These are phyloP conservation scores for Dovyalis caffra DNA, from an alignment of 345 rosid species.

Conservation along the genomic window DNA sequence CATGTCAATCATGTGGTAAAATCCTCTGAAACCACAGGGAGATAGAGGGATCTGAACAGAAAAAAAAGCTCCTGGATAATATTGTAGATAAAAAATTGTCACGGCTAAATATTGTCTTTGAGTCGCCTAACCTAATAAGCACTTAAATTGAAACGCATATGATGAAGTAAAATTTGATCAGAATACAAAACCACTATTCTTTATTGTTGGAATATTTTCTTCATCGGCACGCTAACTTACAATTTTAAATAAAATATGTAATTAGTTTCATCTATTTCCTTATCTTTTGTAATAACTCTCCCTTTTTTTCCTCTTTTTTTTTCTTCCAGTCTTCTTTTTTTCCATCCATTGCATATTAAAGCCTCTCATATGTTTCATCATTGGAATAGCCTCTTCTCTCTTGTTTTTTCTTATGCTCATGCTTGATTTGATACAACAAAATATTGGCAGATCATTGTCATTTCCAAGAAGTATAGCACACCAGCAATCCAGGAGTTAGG, in stretches of 20 bases:
- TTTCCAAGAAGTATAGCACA: background rate
- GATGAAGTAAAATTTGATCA: background rate
- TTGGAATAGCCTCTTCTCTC: background rate
- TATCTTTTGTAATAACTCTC: too few species aligned
- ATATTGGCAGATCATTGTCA: background rate
- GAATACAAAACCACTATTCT: background rate
- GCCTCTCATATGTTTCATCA: background rate
- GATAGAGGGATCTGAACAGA: background rate
- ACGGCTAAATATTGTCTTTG: background rate
- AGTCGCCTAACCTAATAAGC: background rate
- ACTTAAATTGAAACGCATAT: background rate
- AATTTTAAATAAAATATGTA: too few species aligned
- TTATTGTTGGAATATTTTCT: background rate
- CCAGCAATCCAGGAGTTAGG: background rate
- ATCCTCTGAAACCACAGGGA: background rate
- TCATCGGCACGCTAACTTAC: background rate
- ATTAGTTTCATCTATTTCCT: too few species aligned
- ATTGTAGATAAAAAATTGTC: background rate
- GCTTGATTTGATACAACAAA: too few species aligned
- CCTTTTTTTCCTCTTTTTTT: too few species aligned
- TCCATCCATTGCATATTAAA: background rate
- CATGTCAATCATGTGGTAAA: background rate
- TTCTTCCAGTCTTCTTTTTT: background rate
- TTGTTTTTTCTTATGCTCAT: too few species aligned
- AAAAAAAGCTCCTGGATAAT: background rate